Evolutionary conservation across 208 protist species (phyloP).

Genomic region (Leishmania lainsoni): DNA sequence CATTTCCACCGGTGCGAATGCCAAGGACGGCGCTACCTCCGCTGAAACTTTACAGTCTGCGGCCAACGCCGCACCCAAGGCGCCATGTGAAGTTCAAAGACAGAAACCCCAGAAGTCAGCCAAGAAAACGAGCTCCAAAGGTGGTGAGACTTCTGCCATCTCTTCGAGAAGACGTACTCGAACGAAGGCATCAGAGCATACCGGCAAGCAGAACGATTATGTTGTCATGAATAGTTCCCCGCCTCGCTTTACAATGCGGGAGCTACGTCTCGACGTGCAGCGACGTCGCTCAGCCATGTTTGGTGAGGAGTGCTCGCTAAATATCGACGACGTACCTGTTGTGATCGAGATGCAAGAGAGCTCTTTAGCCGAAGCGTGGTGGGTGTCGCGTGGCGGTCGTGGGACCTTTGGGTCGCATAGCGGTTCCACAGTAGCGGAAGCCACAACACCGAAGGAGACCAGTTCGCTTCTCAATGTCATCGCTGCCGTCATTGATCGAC

Average conservation of each 20-base stretch:
- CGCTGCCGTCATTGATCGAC: constrained; percentile 40
- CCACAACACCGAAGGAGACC: constrained; percentile 17
- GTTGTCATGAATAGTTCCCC: neutral
- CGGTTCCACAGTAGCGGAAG: neutral
- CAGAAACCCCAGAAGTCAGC: constrained; percentile 8
- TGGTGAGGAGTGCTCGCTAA: constrained; percentile 26
- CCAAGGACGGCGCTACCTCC: neutral
- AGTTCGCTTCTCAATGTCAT: constrained; percentile 59
- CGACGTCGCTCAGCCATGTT: constrained; percentile 48
- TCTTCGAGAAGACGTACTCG: neutral
- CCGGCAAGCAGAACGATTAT: neutral
- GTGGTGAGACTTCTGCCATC: neutral
- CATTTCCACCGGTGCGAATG: constrained; percentile 8
- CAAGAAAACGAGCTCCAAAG: constrained; percentile 14
- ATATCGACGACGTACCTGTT: constrained; percentile 40
- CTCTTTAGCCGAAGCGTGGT: constrained; percentile 13
- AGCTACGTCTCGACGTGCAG: constrained; percentile 58
- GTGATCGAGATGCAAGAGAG: constrained; percentile 50
- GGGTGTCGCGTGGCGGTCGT: constrained; percentile 5
- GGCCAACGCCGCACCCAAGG: neutral
- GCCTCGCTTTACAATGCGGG: constrained; percentile 42
- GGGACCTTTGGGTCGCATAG: constrained; percentile 1
- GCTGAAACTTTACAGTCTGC: neutral
- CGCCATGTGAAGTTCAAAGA: neutral
- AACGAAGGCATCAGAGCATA: neutral